These are phyloP conservation scores for Coemansia sp. DNA, from an alignment of 192 early-diverging fungal species.

Conservation along the genomic window DNA sequence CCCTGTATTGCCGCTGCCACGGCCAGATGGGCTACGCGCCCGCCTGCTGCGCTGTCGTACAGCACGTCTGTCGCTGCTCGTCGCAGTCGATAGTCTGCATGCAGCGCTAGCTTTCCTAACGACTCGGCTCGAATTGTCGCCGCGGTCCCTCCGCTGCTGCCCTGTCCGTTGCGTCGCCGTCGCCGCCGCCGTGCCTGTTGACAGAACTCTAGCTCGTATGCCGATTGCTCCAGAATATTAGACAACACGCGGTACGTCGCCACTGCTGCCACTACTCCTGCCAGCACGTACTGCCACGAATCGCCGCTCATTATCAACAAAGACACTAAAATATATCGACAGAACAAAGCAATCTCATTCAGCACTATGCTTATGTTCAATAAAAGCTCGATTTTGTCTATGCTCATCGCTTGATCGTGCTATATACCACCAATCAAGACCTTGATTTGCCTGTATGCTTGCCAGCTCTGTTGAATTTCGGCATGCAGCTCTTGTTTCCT, in stretches of 20 bases:
- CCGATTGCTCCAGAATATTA: conserved; percentile 33
- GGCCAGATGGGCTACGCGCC: conserved; percentile 16
- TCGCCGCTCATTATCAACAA: conserved; percentile 5
- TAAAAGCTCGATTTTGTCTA: background rate
- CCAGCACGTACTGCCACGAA: conserved; percentile 16
- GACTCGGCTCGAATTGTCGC: conserved; percentile 11
- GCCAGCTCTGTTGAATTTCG: conserved; percentile 1
- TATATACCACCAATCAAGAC: background rate
- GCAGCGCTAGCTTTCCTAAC: conserved; percentile 21
- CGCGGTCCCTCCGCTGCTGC: background rate
- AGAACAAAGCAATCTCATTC: background rate
- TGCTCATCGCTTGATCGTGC: background rate
- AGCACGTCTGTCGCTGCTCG: conserved; percentile 28
- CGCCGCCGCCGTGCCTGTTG: background rate
- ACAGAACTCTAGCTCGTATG: conserved; percentile 22
- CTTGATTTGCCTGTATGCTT: background rate
- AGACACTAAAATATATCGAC: background rate
- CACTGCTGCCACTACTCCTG: conserved; percentile 15
- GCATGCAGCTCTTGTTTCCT: background rate
- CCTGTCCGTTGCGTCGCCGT: conserved; percentile 27
- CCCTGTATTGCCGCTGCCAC: conserved; percentile 7
- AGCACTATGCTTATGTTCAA: background rate
- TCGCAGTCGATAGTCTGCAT: conserved; percentile 18
- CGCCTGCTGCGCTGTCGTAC: conserved; percentile 26
- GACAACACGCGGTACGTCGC: conserved; percentile 32